Evolutionary conservation across 177 flowering plant genomes (phyloP), one percentile per base, ranked within the genome.

Genomic region (Tripterygium wilfordii): DNA sequence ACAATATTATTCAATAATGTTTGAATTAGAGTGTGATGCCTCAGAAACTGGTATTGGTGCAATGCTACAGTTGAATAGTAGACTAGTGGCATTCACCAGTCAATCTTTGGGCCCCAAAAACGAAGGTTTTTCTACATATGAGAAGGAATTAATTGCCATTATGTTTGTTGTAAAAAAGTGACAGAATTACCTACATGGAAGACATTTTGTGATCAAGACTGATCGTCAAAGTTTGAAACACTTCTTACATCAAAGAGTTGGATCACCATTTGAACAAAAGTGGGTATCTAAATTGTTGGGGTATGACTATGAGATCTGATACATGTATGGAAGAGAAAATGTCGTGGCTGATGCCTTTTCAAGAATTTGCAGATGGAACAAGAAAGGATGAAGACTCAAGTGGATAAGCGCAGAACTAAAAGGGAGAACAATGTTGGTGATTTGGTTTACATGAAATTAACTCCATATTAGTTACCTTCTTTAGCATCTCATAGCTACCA

Each of bases 121-220:
- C 33, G 12, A 6, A 30, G 12, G 33, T 12, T 12, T 30, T 30
- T 12, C 12, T 7, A 30, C 42, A 1, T 60, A 65, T 26, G 58
- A 60, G 6, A 33, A 20, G 25, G 65, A 65, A 27, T 14, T 61
- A n/a, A 1, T 54, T 14, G 65, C 50, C 1, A 5, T 65, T 6
- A 6, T 30, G 33, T 6, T 30, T 7, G 18, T 58, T 0, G 10
- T 61, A 8, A 13, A 28, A 4, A 55, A 55, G 20, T 65, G 58
- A 62, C 5, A 37, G 0, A 35, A 10, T 5, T 65, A 61, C 7
- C 15, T 61, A 2, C 1, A 48, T 6, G 49, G 42, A 0, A 14
- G 29, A 8, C 43, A 28, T 1, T 65, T 61, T 15, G 38, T 43
- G 0, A 29, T 67, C 0, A n/a, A 14, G 1, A 61, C 64, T 0